Percentiles rank a stretch among this genome's conserved stretches.
phyloP scores from a whole-genome alignment of 129 eudicot genomes.

The Chrysanthemum lavandulifolium region DNA sequence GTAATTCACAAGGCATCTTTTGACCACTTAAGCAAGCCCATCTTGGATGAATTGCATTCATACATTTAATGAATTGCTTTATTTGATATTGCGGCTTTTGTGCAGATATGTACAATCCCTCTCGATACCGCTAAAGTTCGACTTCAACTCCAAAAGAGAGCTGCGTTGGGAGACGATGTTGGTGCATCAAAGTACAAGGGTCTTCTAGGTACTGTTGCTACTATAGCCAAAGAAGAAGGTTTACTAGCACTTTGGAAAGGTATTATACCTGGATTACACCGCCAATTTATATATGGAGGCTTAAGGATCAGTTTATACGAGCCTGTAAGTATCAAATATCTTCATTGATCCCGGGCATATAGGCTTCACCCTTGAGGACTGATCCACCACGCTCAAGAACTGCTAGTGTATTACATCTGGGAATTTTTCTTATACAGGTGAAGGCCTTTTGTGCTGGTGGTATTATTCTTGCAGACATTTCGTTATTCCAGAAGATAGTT shows the following conservation, averaged over 20 bases:
- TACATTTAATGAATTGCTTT: background rate
- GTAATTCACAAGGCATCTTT: too few species aligned
- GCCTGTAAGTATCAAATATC: conserved; percentile 61
- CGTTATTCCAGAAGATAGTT: conserved; percentile 74
- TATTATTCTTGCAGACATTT: conserved; percentile 46
- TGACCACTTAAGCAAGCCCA: background rate
- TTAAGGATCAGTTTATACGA: conserved; percentile 84
- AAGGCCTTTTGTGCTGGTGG: conserved; percentile 73
- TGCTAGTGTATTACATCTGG: conserved; percentile 32
- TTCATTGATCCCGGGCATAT: conserved; percentile 26
- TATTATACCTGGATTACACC: conserved; percentile 86
- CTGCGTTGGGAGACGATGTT: conserved; percentile 43
- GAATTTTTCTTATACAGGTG: conserved; percentile 54
- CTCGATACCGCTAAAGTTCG: conserved; percentile 95
- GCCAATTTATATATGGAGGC: conserved; percentile 92
- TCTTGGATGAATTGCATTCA: background rate
- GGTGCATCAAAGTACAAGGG: conserved; percentile 72
- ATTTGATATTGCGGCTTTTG: background rate
- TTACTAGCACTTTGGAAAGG: conserved; percentile 95
- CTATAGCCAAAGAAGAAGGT: conserved; percentile 93
- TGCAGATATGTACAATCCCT: conserved; percentile 87
- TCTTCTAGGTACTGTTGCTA: conserved; percentile 67
- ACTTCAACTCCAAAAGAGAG: conserved; percentile 89
- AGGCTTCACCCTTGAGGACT: conserved; percentile 23
- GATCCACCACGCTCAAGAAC: conserved; percentile 18